phyloP scores from a whole-genome alignment of 208 protist genomes.

The Trypanosoma lewisi region DNA sequence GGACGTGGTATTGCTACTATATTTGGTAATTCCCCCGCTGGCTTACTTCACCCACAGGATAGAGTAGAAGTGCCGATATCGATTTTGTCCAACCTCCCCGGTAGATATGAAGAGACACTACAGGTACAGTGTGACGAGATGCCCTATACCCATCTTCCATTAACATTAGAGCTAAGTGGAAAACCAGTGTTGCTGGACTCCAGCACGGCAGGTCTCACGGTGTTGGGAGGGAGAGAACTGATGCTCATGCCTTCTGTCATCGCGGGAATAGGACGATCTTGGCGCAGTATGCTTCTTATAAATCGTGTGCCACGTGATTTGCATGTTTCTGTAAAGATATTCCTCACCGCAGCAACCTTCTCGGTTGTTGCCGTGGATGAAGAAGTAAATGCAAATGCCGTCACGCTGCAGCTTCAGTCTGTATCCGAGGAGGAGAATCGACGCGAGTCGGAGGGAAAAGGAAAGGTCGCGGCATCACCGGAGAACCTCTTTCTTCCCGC shows the following conservation, averaged over 20 bases:
- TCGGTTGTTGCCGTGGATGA: conserved; percentile 71
- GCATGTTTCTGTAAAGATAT: conserved; percentile 64
- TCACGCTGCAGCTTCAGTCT: conserved; percentile 57
- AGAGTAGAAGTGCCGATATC: conserved; percentile 34
- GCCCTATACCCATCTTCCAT: conserved; percentile 46
- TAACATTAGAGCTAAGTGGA: conserved; percentile 63
- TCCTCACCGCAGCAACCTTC: conserved; percentile 60
- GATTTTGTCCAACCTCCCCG: conserved; percentile 73
- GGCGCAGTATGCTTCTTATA: conserved; percentile 61
- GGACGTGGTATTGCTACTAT: conserved; percentile 60
- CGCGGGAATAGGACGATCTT: conserved; percentile 64
- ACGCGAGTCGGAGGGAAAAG: conserved; percentile 37
- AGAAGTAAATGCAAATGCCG: conserved; percentile 46
- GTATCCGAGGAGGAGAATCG: conserved; percentile 37
- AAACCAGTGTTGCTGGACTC: conserved; percentile 80
- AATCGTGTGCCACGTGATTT: conserved; percentile 89
- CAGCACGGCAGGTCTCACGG: conserved; percentile 71
- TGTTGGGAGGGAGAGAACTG: conserved; percentile 50
- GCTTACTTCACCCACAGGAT: conserved; percentile 30
- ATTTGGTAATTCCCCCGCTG: conserved; percentile 24
- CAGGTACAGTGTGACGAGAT: conserved; percentile 46
- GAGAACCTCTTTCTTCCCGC: conserved; percentile 64
- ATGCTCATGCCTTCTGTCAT: conserved; percentile 88
- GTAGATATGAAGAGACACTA: conserved; percentile 70
- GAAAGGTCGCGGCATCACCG: conserved; percentile 49